Evolutionary conservation across 345 rosid genomes (phyloP), one percentile per base, ranked within the genome.

Genomic region (Eucalyptus curtisii): DNA sequence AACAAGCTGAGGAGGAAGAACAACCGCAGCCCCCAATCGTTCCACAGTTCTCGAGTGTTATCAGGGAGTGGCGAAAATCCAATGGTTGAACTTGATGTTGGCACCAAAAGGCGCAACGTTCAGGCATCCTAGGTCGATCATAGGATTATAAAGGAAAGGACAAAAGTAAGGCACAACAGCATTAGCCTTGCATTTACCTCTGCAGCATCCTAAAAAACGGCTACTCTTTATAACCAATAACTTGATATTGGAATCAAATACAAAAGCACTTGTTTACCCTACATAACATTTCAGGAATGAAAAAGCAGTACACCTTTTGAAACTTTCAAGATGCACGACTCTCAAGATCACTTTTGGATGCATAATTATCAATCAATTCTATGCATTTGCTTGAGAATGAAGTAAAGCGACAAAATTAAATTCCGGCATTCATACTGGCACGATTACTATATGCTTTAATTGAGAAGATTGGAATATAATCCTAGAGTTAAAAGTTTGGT

Each of bases 1-100:
- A 59, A 5, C 27, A 90, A 90, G 91, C 94, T 91, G 10, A 87
- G 17, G 9, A 87, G 42, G 10, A 91, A 89, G 87, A 90, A 3
- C 24, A 40, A 71, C 11, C 91, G 90, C 20, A 92, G 80, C 87
- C 87, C 94, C 94, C 93, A 91, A 5, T 55, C 81, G 7, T 87
- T 89, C 91, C 92, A 89, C 42, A 87, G 6, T 12, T 85, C 81
- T 25, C 85, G 87, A 14, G 66, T 13, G 42, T 20, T 37, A 17
- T 61, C 42, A 4, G 59, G 30, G 59, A 90, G 5, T 11, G 88
- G 31, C 57, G 53, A 88, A 85, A 80, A 55, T 55, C 30, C 13
- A 12, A 55, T 55, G 61, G 61, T 55, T 55, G 61, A 24, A 22
- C 61, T 11, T 13, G 3, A 48, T 25, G 30, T 57, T 13, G 64